Conservation (phyloP, 78 protist species). For the Corallochytrium limacisporum region DNA sequence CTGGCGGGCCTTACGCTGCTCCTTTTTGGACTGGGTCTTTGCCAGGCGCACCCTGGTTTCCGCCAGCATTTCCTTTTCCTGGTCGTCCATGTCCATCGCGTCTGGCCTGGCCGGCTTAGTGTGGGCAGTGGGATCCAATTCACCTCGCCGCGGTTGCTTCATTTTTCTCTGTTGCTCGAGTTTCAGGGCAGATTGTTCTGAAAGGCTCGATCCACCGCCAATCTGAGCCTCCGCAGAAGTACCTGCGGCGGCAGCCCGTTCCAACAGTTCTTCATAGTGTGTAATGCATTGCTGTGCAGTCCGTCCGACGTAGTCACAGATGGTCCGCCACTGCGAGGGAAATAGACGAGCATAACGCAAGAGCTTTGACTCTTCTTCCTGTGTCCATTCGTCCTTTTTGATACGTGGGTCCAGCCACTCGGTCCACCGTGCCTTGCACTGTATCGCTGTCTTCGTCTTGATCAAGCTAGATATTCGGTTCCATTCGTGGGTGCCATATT, state of each 20-base stretch:
- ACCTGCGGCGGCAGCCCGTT: slow-evolving; percentile 1
- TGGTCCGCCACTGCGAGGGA: slow-evolving; percentile 96
- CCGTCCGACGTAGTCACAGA: slow-evolving; percentile 95
- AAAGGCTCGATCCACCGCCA: slow-evolving; percentile 10
- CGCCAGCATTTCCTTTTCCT: slow-evolving; percentile 93
- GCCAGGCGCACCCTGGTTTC: slow-evolving; percentile 99
- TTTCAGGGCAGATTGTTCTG: slow-evolving; percentile 89
- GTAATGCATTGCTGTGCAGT: slow-evolving; percentile 95
- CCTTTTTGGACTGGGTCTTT: slow-evolving; percentile 91
- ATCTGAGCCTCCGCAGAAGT: slow-evolving; percentile 5
- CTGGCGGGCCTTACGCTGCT: slow-evolving; percentile 92
- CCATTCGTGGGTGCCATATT: slow-evolving; percentile 93
- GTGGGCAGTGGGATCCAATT: slow-evolving; percentile 93
- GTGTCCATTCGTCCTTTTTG: slow-evolving; percentile 98
- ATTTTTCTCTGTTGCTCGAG: no score
- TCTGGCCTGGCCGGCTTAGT: slow-evolving; percentile 96
- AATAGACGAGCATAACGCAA: slow-evolving; percentile 90
- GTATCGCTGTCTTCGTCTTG: slow-evolving; percentile 88
- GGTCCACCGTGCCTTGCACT: slow-evolving; percentile 90
- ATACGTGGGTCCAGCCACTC: slow-evolving; percentile 98
- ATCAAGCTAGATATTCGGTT: slow-evolving; percentile 88
- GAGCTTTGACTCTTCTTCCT: slow-evolving; percentile 98
- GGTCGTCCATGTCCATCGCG: slow-evolving; percentile 98
- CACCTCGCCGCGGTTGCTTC: slow-evolving; percentile 83
- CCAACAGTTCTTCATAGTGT: slow-evolving; percentile 88